Evolutionary conservation across 805 yeast genomes (phyloP), one percentile per base, ranked within the genome.

Genomic region (Helenozyma rhizophorensis): DNA sequence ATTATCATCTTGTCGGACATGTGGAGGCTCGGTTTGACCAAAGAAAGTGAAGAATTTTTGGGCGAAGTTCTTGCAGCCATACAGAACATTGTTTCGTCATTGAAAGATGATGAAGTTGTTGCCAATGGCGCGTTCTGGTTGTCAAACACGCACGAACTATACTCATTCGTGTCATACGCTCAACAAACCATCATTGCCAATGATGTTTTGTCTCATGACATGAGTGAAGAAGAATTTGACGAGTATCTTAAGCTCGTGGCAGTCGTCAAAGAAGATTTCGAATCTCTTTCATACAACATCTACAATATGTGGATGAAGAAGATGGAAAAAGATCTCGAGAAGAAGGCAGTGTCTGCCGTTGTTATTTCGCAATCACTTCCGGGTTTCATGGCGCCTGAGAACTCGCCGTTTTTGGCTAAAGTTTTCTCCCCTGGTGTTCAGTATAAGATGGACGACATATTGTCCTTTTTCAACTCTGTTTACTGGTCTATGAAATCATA

Each of bases 241-340:
- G 95, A 89, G 60, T 93, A 93, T 54, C 75, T 87, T 58, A 79
- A 84, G 41, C 72, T 93, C 37, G 95, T 89, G 36, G 85, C 88
- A 2, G 88, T 90, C 43, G 90, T 90, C 27, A 86, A 84, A 62
- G 95, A 85, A 55, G 98, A 93, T 64, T 83, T 90, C 46, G 96
- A 88, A 63, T 83, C 90, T 4, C 74, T 90, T 40, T 87, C 94
- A 23, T 90, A 81, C 68, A 93, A 93, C 64, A 84, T 93, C 45
- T 93, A 89, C 64, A 94, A 88, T 59, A 82, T 89, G 71, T 90
- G 96, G 97, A 80, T 90, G 85, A 88, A 85, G 68, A 89, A 86
- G 60, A 76, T 93, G 76, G 93, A 88, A 65, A 85, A 84, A 56
- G 84, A 81, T 47, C 65, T 90, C 54, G 95, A 86, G 57, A 86